These are phyloP conservation scores for Auricularia auricula-judae DNA, from an alignment of 768 basidiomycete species.

Conservation along the genomic window DNA sequence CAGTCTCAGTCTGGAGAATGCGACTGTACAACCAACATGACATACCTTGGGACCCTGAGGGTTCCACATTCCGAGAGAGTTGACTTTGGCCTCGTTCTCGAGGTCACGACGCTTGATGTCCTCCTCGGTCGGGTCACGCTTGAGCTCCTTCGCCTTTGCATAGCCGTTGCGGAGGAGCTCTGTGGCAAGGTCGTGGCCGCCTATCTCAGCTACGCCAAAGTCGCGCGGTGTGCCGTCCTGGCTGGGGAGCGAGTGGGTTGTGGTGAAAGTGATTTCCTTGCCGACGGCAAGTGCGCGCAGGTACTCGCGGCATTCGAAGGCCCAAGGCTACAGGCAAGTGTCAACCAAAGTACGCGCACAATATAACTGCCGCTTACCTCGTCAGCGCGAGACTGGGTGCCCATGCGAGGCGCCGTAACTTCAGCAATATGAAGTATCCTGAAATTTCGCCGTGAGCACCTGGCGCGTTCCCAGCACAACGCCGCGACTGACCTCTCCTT, in stretches of 20 bases:
- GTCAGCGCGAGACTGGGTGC: constrained; percentile 74
- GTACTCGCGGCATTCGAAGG: constrained; percentile 90
- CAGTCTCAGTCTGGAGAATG: constrained; percentile 4
- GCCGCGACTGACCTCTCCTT: constrained; percentile 63
- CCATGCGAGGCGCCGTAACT: constrained; percentile 72
- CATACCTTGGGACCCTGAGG: constrained; percentile 62
- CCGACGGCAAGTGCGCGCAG: constrained; percentile 77
- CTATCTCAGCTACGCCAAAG: constrained; percentile 64
- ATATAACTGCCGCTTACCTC: constrained; percentile 42
- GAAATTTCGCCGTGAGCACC: constrained; percentile 3
- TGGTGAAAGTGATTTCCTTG: constrained; percentile 78
- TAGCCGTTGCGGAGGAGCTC: constrained; percentile 86
- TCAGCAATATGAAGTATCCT: constrained; percentile 89
- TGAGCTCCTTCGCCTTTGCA: constrained; percentile 84
- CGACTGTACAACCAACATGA: constrained; percentile 1
- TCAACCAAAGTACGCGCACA: background rate
- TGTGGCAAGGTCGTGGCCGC: constrained; percentile 56
- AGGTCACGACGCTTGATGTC: constrained; percentile 60
- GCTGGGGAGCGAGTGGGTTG: constrained; percentile 63
- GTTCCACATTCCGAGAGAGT: constrained; percentile 81
- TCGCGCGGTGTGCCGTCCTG: constrained; percentile 72
- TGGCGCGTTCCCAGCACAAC: constrained; percentile 1
- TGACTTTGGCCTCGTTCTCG: constrained; percentile 63
- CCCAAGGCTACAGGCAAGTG: constrained; percentile 53
- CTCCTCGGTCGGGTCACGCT: constrained; percentile 73